Conservation (phyloP, 305 asterid genomes). For the Salvia sclarea region DNA sequence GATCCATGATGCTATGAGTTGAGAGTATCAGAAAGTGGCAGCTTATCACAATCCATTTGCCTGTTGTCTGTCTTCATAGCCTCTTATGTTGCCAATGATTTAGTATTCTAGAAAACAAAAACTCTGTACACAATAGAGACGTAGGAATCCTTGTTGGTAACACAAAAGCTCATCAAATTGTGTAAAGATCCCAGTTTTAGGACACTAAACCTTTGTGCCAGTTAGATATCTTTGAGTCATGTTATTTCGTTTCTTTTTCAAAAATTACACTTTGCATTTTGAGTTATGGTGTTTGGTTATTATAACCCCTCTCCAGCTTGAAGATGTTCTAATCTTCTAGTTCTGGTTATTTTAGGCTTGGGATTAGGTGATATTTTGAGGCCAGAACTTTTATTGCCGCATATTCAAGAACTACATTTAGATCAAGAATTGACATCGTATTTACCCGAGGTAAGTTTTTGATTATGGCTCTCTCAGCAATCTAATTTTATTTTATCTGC, state of each 20-base stretch:
- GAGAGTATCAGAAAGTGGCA: constrained; percentile 13
- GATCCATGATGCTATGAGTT: constrained; percentile 1
- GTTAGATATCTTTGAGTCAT: constrained; percentile 12
- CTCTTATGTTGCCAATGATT: background rate
- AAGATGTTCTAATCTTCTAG: constrained; percentile 30
- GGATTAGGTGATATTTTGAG: constrained; percentile 92
- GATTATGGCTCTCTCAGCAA: constrained; percentile 20
- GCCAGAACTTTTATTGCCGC: constrained; percentile 75
- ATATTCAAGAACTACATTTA: constrained; percentile 65
- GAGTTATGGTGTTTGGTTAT: constrained; percentile 13
- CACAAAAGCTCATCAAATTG: constrained; percentile 10
- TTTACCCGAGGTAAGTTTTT: constrained; percentile 73
- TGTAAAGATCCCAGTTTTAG: background rate
- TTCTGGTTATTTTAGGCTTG: constrained; percentile 59
- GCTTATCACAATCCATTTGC: constrained; percentile 4
- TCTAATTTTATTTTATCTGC: constrained; percentile 17
- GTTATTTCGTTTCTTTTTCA: constrained; percentile 12
- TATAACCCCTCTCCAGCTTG: constrained; percentile 21
- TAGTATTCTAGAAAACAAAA: background rate
- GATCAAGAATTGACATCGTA: constrained; percentile 68
- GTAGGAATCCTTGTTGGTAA: background rate
- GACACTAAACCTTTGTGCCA: background rate
- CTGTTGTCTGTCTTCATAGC: background rate
- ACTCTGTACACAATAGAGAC: background rate
- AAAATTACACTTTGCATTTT: background rate